phyloP scores from a whole-genome alignment of 257 asterid genomes.

The Jaltomata sinuosa region DNA sequence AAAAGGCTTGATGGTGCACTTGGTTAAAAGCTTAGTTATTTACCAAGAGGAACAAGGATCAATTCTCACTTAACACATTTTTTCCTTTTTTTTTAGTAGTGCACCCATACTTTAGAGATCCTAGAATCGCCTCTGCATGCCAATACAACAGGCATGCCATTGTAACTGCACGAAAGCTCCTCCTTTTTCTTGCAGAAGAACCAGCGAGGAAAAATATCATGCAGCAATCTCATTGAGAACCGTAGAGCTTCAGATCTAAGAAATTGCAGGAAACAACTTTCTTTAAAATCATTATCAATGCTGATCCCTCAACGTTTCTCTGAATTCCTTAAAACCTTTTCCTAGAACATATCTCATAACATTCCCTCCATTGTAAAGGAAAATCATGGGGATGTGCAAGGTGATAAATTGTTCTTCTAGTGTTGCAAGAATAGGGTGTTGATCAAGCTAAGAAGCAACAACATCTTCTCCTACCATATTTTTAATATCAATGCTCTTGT shows the following conservation, averaged over 20 bases:
- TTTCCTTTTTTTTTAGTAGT: too few species aligned
- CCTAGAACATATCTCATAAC: background rate
- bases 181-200: background rate
- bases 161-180: background rate
- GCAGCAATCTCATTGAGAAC: background rate
- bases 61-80: too few species aligned
- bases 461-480: background rate
- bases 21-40: too few species aligned
- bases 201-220: background rate
- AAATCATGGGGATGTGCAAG: background rate
- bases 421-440: background rate
- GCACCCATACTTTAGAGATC: too few species aligned
- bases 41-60: too few species aligned
- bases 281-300: background rate
- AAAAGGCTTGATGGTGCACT: too few species aligned
- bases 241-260: background rate
- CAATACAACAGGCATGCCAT: background rate
- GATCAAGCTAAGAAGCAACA: background rate
- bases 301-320: background rate
- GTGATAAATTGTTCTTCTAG: background rate
- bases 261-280: background rate
- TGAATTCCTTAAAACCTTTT: background rate
- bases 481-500: background rate
- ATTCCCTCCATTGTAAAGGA: background rate
- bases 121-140: too few species aligned